Base-by-base conservation (phyloP, 106 monocot species). In the Allium sativum region DNA sequence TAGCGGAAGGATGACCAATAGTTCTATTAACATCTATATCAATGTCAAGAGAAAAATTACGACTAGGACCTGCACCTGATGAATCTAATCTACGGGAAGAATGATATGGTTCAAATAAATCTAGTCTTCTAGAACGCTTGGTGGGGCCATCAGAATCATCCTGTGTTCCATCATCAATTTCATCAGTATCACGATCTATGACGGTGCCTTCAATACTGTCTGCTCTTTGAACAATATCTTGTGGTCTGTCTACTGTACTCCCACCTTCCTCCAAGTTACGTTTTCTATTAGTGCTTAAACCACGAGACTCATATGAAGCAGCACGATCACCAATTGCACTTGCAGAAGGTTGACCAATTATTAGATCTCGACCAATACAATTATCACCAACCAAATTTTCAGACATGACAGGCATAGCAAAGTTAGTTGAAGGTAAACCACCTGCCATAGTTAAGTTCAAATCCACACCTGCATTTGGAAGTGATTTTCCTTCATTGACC, bases 311-410 rank as follows among this genome's bases (percentile, higher is more conserved):
- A 67, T 85, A 91, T 43, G 96, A 98, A 63, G 84, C 82, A 45
- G 87, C 96, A 73, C 84, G 90, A 70, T 98, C 91, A 65, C 96
- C 96, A 79, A 98, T 91, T 74, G 90, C 96, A 76, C 96, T 98
- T 50, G 82, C 87, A 64, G 96, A 77, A 77, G 96, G 96, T 66
- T 98, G 96, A 3, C 96, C 96, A 54, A 98, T 84, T 75, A 85
- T 85, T 40, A 98, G 66, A 88, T 98, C 87, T 56, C 82, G 79
- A 18, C 91, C 96, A 73, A 98, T 76, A 56, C 71, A 71, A 44
- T 73, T 75, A 72, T 80, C 70, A 73, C 73, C 69, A 31, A 31
- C 31, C 65, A 91, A 76, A 62, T 69, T 74, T 56, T 76, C 79
- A 52, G 71, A 69, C 7, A 55, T 61, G 22, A 55, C 48, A 65